These are phyloP conservation scores for Solanum chmielewskii DNA, from an alignment of 257 asterid genomes.

Conservation along the genomic window DNA sequence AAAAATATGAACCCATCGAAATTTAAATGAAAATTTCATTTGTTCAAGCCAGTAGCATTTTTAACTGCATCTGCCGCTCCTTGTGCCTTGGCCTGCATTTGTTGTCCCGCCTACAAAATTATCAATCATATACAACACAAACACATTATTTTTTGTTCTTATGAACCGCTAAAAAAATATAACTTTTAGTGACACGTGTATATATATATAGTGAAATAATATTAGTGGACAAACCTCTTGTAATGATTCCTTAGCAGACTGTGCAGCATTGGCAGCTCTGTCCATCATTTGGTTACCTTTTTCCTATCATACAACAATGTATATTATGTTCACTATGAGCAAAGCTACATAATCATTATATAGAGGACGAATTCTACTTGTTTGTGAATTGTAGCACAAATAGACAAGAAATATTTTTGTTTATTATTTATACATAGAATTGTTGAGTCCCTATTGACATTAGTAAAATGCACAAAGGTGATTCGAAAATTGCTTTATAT, in stretches of 20 bases:
- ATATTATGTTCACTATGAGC: not conserved
- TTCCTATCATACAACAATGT: slow-evolving; percentile 7
- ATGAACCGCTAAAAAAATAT: not conserved
- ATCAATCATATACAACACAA: not conserved
- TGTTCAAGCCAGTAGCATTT: slow-evolving; percentile 17
- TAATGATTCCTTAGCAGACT: slow-evolving; percentile 20
- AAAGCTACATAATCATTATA: not conserved
- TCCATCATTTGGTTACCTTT: slow-evolving; percentile 26
- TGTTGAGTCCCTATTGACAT: not conserved
- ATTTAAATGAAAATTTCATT: not conserved
- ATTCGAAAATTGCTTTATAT: not conserved
- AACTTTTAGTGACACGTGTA: not conserved
- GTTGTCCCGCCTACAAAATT: slow-evolving; percentile 11
- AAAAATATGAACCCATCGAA: not conserved
- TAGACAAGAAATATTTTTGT: not conserved
- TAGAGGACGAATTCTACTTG: not conserved
- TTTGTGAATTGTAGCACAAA: not conserved
- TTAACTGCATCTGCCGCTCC: slow-evolving; percentile 26
- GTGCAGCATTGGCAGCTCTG: slow-evolving; percentile 18
- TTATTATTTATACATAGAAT: not conserved
- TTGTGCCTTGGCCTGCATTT: slow-evolving; percentile 15
- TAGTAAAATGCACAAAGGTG: not conserved
- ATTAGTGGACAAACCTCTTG: slow-evolving; percentile 2
- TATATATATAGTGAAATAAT: too few species aligned
- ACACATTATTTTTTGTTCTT: not conserved